Percentiles rank a stretch among this genome's conserved stretches.
phyloP scores from a whole-genome alignment of 1,139 yeast species.

The Pichia sp. region DNA sequence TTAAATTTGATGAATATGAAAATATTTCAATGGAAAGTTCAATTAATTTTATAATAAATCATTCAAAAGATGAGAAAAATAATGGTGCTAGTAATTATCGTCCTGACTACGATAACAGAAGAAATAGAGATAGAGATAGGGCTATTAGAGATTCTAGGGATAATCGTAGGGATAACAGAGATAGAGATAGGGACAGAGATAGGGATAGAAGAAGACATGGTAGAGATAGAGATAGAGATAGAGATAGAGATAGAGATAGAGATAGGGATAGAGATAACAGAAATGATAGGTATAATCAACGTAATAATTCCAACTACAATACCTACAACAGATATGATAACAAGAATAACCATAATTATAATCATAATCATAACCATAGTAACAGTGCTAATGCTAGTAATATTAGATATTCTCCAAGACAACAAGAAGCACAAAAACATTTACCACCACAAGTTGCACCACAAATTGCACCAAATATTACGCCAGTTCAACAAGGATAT shows the following conservation, averaged over 20 bases:
- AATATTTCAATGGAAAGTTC: slow-evolving; percentile 62
- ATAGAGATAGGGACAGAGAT: slow-evolving; percentile 8
- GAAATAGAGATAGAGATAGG: slow-evolving; percentile 3
- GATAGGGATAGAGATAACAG: neutral
- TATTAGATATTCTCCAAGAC: slow-evolving; percentile 17
- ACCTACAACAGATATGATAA: slow-evolving; percentile 1
- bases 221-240: slow-evolving; percentile 5
- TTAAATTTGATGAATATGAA: slow-evolving; percentile 78
- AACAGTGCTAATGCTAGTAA: neutral
- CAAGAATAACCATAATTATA: slow-evolving; percentile 14
- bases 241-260: slow-evolving; percentile 3
- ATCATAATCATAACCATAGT: slow-evolving; percentile 18
- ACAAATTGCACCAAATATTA: neutral
- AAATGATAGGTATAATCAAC: neutral
- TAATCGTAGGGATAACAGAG: slow-evolving; percentile 25
- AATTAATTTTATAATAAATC: slow-evolving; percentile 26
- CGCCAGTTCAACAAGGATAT: neutral
- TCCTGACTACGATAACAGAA: slow-evolving; percentile 18
- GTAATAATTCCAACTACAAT: slow-evolving; percentile 3
- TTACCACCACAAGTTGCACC: slow-evolving; percentile 12
- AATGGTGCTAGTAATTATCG: slow-evolving; percentile 1
- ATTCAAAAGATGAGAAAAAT: slow-evolving; percentile 1
- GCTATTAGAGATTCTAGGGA: too few relatives aligned
- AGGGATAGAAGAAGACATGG: slow-evolving; percentile 6
- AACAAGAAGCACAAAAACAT: slow-evolving; percentile 22